Evolutionary conservation across 345 rosid genomes (phyloP), one percentile per base, ranked within the genome.

Genomic region (Firmiana major): DNA sequence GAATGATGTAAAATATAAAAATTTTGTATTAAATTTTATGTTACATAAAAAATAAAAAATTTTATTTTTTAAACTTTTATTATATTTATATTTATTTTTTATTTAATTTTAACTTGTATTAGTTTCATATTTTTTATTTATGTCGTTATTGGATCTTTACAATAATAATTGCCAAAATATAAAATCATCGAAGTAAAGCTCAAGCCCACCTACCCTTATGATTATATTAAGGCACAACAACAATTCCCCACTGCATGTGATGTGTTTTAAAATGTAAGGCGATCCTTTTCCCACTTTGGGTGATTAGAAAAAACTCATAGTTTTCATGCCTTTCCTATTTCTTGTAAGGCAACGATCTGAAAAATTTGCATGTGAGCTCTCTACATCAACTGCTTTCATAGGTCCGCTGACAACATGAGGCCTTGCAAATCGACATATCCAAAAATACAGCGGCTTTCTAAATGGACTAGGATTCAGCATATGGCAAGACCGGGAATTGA

Each of bases 231-330:
- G 57, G 31, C 36, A 17, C 49, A n/a, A 65, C 48, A 71, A 28
- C 34, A 31, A 31, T 17, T 26, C 28, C 64, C 16, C 77, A 76
- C n/a, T 72, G 49, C 85, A 85, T 73, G 85, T 80, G 85, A 67
- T 6, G 66, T 58, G 79, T 75, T 77, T 15, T 46, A 31, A 31
- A 31, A 31, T 31, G 34, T 28, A 31, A 73, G 73, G 42, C 64
- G 46, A 66, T 69, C 53, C 2, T 5, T 8, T 4, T 48, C 40
- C 19, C 28, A 22, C 42, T 36, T 48, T 8, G 71, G 57, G 49
- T 24, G 45, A 13, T 49, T 24, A 17, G 4, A 17, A 1, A 15
- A 38, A 48, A 48, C 45, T 6, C 75, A 34, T 71, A 46, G 51
- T 70, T 49, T 69, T 12, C 58, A 48, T 1, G 22, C 40, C 24